phyloP scores from a whole-genome alignment of 371 early-diverging fungal genomes.

The Circinella minor region DNA sequence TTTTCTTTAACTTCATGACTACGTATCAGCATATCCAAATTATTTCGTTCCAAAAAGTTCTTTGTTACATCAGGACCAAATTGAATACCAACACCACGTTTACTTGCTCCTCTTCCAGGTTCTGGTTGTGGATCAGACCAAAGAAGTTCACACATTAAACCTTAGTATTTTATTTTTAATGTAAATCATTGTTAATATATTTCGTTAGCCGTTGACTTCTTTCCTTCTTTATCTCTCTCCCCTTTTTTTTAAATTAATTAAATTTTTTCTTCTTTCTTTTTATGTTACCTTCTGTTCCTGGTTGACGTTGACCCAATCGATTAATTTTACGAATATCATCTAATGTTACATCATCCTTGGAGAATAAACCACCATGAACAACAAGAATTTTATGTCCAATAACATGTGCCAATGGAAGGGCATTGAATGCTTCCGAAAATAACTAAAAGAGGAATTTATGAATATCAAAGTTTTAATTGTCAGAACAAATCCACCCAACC shows the following conservation, averaged over 20 bases:
- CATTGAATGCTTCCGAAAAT: constrained; percentile 95
- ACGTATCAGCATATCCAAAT: constrained; percentile 90
- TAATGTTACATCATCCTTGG: constrained; percentile 89
- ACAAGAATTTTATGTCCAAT: constrained; percentile 94
- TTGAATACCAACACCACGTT: constrained; percentile 94
- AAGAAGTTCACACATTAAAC: constrained; percentile 92
- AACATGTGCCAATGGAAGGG: constrained; percentile 93
- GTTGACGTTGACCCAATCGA: constrained; percentile 84
- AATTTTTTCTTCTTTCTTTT: too few relatives aligned
- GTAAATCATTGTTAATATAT: neutral
- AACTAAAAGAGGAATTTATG: constrained; percentile 36
- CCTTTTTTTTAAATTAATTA: too few relatives aligned
- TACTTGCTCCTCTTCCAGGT: constrained; percentile 82
- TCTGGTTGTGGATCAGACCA: constrained; percentile 93
- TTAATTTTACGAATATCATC: constrained; percentile 91
- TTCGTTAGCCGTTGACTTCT: neutral
- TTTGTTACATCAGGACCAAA: constrained; percentile 98
- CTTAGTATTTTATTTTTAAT: constrained; percentile 19
- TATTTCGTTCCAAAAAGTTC: constrained; percentile 86
- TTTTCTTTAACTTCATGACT: constrained; percentile 97
- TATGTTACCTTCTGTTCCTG: constrained; percentile 54
- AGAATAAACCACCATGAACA: constrained; percentile 97
- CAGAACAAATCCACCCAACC: neutral
- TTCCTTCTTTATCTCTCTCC: too few relatives aligned
- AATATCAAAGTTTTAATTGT: too few relatives aligned